phyloP scores from a whole-genome alignment of 441 rosid species.

The Kokia cookei region DNA sequence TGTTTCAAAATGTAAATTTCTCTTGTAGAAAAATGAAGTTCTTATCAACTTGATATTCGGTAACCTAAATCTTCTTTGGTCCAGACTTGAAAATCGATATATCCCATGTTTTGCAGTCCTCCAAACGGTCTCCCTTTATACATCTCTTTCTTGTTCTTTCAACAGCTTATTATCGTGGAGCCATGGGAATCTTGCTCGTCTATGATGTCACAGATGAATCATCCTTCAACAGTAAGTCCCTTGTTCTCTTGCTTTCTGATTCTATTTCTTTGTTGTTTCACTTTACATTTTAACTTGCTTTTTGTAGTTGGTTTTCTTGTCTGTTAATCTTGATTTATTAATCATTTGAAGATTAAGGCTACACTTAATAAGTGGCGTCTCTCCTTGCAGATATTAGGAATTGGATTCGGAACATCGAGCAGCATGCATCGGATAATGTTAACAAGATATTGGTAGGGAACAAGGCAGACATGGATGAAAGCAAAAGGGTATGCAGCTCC shows the following conservation, averaged over 20 bases:
- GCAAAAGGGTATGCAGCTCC: conserved; percentile 48
- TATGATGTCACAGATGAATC: conserved; percentile 73
- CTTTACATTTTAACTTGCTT: background rate
- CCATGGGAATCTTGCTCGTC: conserved; percentile 72
- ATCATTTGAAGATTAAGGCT: background rate
- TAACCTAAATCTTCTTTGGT: background rate
- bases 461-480: conserved; percentile 81
- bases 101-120: background rate
- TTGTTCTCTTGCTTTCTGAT: conserved; percentile 4
- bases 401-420: conserved; percentile 74
- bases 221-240: conserved; percentile 59
- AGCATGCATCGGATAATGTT: conserved; percentile 72
- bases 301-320: background rate
- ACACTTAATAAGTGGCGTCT: conserved; percentile 6
- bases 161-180: conserved; percentile 70
- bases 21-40: background rate
- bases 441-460: conserved; percentile 69
- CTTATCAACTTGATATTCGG: background rate
- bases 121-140: background rate
- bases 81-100: background rate
- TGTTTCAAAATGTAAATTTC: background rate
- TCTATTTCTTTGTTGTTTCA: background rate
- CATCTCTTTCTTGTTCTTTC: background rate
- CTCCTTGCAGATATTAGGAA: conserved; percentile 48
- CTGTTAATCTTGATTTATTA: background rate